Evolutionary conservation across 441 rosid species (phyloP), one percentile per base, ranked within the genome.

Genomic region (Cnidoscolus chayamansa): DNA sequence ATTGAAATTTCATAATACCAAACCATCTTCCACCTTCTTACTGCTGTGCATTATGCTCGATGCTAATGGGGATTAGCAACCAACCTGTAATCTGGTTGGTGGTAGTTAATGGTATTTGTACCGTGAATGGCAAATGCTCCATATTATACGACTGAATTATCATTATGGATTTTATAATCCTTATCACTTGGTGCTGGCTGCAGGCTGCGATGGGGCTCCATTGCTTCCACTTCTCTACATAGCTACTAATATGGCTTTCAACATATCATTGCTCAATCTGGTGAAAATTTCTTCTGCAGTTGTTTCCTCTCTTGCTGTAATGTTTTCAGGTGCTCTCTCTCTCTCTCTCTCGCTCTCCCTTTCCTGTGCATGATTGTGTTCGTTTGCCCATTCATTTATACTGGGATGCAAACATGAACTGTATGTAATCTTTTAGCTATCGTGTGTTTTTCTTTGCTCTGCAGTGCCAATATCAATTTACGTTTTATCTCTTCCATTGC

Each of bases 131-230:
- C 17, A 47, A 48, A n/a, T 30, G 13, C 16, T 32, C 66, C 64
- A 35, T 31, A 17, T 2, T 10, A 4, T 8, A 65, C 3, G 70
- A 53, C 31, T 25, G 6, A 37, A 15, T 69, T 12, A 30, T 43
- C 43, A 13, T 19, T 50, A 66, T 66, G 57, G 55, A 49, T 65
- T 17, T 12, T 19, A n/a, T 19, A 45, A 25, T 25, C 25, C 25
- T 25, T 31, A 63, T 72, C 10, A 51, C 2, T 58, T 59, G 67
- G 65, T 48, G 67, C 66, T 40, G 70, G 55, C 51, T 77, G 77
- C 84, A 91, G 96, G 87, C 76, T 89, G 90, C 56, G 86, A 88
- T 2, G 96, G 96, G 49, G 88, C 96, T 72, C 93, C 94, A 13
- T 61, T 86, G 79, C 91, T 91, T 78, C 97, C 96, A 13, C 82